These are phyloP conservation scores for Cryphonectria japonica DNA, from an alignment of 2,329 filamentous ascomycete species.

Conservation along the genomic window DNA sequence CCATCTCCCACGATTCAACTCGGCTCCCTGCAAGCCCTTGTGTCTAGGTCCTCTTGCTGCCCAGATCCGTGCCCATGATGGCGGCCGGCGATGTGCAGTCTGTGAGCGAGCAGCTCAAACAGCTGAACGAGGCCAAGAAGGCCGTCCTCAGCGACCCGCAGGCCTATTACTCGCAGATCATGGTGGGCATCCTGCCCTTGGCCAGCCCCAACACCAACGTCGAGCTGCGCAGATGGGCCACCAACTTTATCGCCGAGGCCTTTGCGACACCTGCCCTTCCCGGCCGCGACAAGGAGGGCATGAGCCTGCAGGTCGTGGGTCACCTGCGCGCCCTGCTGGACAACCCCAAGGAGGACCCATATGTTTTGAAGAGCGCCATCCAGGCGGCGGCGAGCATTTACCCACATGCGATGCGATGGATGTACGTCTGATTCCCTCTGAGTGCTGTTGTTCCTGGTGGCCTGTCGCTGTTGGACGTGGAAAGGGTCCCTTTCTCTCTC, in stretches of 20 bases:
- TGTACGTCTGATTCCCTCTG: slow-evolving; percentile 69
- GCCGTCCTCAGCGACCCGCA: slow-evolving; percentile 84
- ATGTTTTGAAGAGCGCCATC: slow-evolving; percentile 83
- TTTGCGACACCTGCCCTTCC: slow-evolving; percentile 89
- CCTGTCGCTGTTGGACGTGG: background rate
- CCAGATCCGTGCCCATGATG: slow-evolving; percentile 46
- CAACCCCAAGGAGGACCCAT: slow-evolving; percentile 73
- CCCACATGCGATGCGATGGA: slow-evolving; percentile 87
- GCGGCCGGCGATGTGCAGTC: slow-evolving; percentile 54
- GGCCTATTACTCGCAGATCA: slow-evolving; percentile 83
- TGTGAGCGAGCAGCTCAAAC: slow-evolving; percentile 77
- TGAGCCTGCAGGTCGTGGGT: slow-evolving; percentile 77
- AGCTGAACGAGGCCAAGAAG: slow-evolving; percentile 88
- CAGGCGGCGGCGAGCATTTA: slow-evolving; percentile 93
- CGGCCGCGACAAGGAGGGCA: slow-evolving; percentile 76
- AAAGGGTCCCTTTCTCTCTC: no score
- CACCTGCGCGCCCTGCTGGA: slow-evolving; percentile 73
- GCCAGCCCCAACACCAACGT: slow-evolving; percentile 75
- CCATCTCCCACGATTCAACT: background rate
- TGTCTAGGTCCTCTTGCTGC: slow-evolving; percentile 10
- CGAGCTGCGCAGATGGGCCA: slow-evolving; percentile 91
- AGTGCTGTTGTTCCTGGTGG: background rate
- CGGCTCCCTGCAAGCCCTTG: slow-evolving; percentile 10
- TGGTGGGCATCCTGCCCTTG: slow-evolving; percentile 91
- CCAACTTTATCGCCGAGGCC: slow-evolving; percentile 93